Evolutionary conservation across 2,329 filamentous ascomycete genomes (phyloP).

Genomic region (Acrocalymma vagum): DNA sequence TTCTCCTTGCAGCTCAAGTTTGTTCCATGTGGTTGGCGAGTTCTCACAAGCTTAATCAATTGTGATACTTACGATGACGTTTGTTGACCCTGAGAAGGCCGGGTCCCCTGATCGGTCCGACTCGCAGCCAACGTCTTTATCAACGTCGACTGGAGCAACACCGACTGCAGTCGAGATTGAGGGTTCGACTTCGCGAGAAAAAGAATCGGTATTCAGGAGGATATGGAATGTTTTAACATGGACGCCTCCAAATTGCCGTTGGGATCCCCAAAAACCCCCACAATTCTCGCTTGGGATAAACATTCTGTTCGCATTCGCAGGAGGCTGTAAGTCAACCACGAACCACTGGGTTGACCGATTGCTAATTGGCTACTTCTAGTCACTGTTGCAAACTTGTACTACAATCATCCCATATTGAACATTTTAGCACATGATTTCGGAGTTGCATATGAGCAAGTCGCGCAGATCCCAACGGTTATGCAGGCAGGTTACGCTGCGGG

Average conservation of each 20-base stretch:
- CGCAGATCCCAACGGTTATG: conserved; percentile 75
- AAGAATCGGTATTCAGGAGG: conserved; percentile 26
- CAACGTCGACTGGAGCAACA: neutral
- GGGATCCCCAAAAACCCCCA: conserved; percentile 71
- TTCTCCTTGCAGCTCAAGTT: conserved; percentile 5
- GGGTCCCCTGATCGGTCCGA: neutral
- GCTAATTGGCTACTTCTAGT: conserved; percentile 39
- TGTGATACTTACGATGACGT: conserved; percentile 2
- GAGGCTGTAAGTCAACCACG: conserved; percentile 61
- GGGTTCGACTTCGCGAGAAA: neutral
- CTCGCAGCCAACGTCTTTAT: neutral
- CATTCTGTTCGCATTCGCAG: conserved; percentile 72
- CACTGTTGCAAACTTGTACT: conserved; percentile 83
- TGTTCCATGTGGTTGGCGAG: neutral
- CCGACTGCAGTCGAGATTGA: neutral
- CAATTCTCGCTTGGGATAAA: conserved; percentile 74
- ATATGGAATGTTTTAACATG: conserved; percentile 56
- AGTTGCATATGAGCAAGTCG: conserved; percentile 73
- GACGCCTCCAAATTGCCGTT: conserved; percentile 73
- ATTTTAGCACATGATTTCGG: conserved; percentile 75
- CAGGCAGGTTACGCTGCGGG: conserved; percentile 83
- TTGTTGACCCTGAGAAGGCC: neutral
- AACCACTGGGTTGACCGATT: too few species aligned
- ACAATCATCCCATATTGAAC: conserved; percentile 81
- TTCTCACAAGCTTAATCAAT: conserved; percentile 2